Percentiles rank a stretch among this genome's conserved stretches.
These are phyloP conservation scores for Pichia sp. DNA, from an alignment of 1,139 yeast genomes.

Conservation along the genomic window DNA sequence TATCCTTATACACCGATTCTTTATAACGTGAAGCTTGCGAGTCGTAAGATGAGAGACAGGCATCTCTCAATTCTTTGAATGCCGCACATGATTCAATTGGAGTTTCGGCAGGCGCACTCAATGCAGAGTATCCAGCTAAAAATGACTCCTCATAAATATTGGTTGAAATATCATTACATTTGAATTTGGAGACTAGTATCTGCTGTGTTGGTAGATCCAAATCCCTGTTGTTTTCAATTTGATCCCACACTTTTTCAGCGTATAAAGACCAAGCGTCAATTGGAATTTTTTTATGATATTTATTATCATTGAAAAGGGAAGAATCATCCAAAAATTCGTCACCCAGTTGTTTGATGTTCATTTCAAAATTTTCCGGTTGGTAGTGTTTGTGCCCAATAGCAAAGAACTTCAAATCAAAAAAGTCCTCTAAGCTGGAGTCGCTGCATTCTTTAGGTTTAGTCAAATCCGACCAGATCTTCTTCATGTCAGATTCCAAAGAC, in stretches of 20 bases:
- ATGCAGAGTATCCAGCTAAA: slow-evolving; percentile 21
- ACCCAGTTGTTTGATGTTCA: slow-evolving; percentile 58
- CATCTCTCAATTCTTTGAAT: slow-evolving; percentile 34
- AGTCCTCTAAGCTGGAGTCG: slow-evolving; percentile 53
- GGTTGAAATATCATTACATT: slow-evolving; percentile 81
- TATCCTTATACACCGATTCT: slow-evolving; percentile 54
- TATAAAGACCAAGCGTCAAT: slow-evolving; percentile 95
- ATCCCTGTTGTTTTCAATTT: slow-evolving; percentile 86
- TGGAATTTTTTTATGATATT: slow-evolving; percentile 82
- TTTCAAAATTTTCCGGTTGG: slow-evolving; percentile 64
- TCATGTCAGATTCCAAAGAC: slow-evolving; percentile 63
- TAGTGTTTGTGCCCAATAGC: slow-evolving; percentile 81
- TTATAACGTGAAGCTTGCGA: slow-evolving; percentile 66
- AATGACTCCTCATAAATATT: slow-evolving; percentile 40
- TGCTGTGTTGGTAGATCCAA: slow-evolving; percentile 96
- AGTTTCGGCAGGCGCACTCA: slow-evolving; percentile 19
- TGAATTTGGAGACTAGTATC: slow-evolving; percentile 84
- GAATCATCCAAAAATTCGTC: slow-evolving; percentile 38
- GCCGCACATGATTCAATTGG: slow-evolving; percentile 28
- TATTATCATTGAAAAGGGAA: slow-evolving; percentile 48
- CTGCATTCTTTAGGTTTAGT: slow-evolving; percentile 62
- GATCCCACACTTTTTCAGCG: slow-evolving; percentile 89
- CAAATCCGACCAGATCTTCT: slow-evolving; percentile 69
- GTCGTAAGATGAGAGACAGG: slow-evolving; percentile 51
- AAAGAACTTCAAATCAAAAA: slow-evolving; percentile 76